Evolutionary conservation across 768 basidiomycete genomes (phyloP).

Genomic region (Tulasnella sp.): DNA sequence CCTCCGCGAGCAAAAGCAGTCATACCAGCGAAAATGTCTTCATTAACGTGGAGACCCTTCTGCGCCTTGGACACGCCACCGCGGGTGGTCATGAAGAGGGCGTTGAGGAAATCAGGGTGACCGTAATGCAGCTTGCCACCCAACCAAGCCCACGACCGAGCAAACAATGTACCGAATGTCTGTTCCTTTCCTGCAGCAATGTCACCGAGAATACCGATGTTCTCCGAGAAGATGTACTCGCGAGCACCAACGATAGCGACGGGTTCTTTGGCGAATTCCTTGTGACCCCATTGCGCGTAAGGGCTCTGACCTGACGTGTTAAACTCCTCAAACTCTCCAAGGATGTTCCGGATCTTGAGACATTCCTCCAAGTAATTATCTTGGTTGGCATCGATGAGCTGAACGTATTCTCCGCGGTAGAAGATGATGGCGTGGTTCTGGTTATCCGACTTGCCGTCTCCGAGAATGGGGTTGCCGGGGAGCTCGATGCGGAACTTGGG

Average conservation of each 20-base stretch:
- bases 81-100: constrained; percentile 94
- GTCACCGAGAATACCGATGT: constrained; percentile 97
- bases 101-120: constrained; percentile 98
- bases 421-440: constrained; percentile 99
- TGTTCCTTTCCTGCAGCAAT: constrained; percentile 99
- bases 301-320: constrained; percentile 77
- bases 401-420: constrained; percentile 97
- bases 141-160: constrained; percentile 91
- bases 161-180: constrained; percentile 97
- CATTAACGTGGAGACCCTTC: constrained; percentile 97
- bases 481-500: constrained; percentile 99
- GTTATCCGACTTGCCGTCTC: constrained; percentile 99
- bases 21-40: constrained; percentile 99
- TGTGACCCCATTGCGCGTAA: constrained; percentile 81
- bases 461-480: constrained; percentile 97
- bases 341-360: constrained; percentile 97
- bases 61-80: constrained; percentile 99
- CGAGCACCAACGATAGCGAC: constrained; percentile 97
- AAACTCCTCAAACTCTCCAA: constrained; percentile 96
- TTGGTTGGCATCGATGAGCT: constrained; percentile 99
- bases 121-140: constrained; percentile 99
- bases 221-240: constrained; percentile 99
- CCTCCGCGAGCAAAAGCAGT: constrained; percentile 95
- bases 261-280: constrained; percentile 80
- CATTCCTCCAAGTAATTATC: constrained; percentile 99